Conservation (phyloP, 164 flowering plant genomes). For the Vitis riparia region DNA sequence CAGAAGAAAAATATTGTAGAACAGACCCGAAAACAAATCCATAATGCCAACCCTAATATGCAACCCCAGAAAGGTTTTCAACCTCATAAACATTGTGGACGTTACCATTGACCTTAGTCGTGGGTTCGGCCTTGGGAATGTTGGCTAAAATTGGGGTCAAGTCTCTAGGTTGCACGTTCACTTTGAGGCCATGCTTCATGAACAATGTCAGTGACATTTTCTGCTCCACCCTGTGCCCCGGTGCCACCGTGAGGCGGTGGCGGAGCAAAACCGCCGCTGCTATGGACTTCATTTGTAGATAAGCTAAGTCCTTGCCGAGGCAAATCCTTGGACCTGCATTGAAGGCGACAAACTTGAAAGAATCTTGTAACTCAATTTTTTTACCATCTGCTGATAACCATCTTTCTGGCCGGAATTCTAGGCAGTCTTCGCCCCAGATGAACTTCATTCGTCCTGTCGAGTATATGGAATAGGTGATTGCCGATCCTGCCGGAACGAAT, state of each 20-base stretch:
- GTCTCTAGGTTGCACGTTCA: conserved; percentile 24
- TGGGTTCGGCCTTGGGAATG: not conserved
- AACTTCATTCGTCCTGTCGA: conserved; percentile 25
- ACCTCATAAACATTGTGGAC: too few relatives aligned
- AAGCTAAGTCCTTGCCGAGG: conserved; percentile 30
- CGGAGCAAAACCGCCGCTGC: conserved; percentile 32
- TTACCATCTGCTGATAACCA: conserved; percentile 22
- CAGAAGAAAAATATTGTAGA: too few relatives aligned
- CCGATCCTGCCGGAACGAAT: conserved; percentile 29
- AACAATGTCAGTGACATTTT: conserved; percentile 36
- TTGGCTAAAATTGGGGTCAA: conserved; percentile 16
- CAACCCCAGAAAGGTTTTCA: too few relatives aligned
- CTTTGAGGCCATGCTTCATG: conserved; percentile 31
- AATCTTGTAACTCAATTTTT: conserved; percentile 12
- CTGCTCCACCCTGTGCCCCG: conserved; percentile 37
- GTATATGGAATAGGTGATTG: conserved; percentile 32
- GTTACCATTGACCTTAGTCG: too few relatives aligned
- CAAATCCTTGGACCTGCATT: conserved; percentile 36
- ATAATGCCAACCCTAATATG: too few relatives aligned
- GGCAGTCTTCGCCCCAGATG: conserved; percentile 32
- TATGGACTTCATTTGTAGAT: conserved; percentile 33
- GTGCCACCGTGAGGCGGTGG: conserved; percentile 25
- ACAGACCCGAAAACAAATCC: too few relatives aligned
- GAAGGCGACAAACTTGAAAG: conserved; percentile 26
- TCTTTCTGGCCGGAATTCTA: conserved; percentile 34